phyloP scores from a whole-genome alignment of 176 grass and related monocot species.

The Thalia dealbata region DNA sequence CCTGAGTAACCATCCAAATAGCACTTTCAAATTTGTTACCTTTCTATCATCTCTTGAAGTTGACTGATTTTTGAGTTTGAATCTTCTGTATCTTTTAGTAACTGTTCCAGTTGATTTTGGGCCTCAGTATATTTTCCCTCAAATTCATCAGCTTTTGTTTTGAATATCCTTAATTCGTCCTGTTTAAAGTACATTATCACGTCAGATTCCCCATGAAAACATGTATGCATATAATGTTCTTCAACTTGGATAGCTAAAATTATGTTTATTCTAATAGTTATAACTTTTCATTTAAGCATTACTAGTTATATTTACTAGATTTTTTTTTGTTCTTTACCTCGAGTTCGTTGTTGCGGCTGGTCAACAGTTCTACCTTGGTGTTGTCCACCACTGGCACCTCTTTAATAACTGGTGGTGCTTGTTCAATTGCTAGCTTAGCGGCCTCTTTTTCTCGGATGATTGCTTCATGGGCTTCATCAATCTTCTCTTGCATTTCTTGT shows the following conservation, averaged over 20 bases:
- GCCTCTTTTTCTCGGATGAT: slow-evolving; percentile 66
- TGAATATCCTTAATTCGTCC: slow-evolving; percentile 52
- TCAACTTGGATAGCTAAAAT: background rate
- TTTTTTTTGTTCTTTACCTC: slow-evolving; percentile 30
- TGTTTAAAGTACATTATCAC: slow-evolving; percentile 19
- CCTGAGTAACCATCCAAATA: background rate
- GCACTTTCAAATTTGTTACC: slow-evolving; percentile 20
- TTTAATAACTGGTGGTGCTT: slow-evolving; percentile 72
- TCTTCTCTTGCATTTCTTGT: slow-evolving; percentile 71
- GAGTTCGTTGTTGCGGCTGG: slow-evolving; percentile 57
- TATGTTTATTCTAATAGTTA: too few species aligned
- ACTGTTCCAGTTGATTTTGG: slow-evolving; percentile 40
- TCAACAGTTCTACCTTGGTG: slow-evolving; percentile 53
- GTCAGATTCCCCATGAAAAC: background rate
- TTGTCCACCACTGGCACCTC: slow-evolving; percentile 69
- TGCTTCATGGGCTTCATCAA: slow-evolving; percentile 55
- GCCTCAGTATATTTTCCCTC: slow-evolving; percentile 52
- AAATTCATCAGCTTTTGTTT: slow-evolving; percentile 67
- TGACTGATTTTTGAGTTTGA: slow-evolving; percentile 42
- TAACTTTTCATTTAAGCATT: too few species aligned
- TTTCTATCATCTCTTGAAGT: slow-evolving; percentile 61
- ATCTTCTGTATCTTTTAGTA: slow-evolving; percentile 55
- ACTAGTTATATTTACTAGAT: too few species aligned
- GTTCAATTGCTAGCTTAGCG: slow-evolving; percentile 61
- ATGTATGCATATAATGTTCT: background rate